These are phyloP conservation scores for Leccinum ponderosum DNA, from an alignment of 1,284 basidiomycete genomes.

Conservation along the genomic window DNA sequence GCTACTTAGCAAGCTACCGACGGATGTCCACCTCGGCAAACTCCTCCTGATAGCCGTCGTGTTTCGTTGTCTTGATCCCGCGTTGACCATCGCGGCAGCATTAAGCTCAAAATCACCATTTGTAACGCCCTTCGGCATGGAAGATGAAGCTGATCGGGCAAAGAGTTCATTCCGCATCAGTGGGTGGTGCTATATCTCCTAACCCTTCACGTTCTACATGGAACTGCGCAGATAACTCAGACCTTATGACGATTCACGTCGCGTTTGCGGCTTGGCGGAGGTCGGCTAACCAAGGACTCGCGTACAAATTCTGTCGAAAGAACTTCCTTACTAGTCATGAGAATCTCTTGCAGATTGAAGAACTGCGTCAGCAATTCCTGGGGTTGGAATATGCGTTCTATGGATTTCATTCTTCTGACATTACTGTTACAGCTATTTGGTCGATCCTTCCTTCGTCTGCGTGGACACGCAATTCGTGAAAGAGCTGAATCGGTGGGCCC, in stretches of 20 bases:
- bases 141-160: constrained; percentile 85
- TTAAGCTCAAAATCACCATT: constrained; percentile 95
- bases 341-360: constrained; percentile 96
- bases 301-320: constrained; percentile 77
- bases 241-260: constrained; percentile 93
- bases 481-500: constrained; percentile 67
- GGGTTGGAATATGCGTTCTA: constrained; percentile 44
- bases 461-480: constrained; percentile 67
- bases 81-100: constrained; percentile 92
- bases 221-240: constrained; percentile 74
- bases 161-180: constrained; percentile 81
- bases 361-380: constrained; percentile 92
- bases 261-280: constrained; percentile 89
- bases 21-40: constrained; percentile 96
- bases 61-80: constrained; percentile 92
- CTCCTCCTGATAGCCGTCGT: constrained; percentile 86
- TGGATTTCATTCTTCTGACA: constrained; percentile 6
- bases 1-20: constrained; percentile 89
- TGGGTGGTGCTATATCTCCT: constrained; percentile 35
- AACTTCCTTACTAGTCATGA: constrained; percentile 90
- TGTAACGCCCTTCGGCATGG: constrained; percentile 85
- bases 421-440: constrained; percentile 57
- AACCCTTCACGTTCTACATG: neutral
- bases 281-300: constrained; percentile 61
- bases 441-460: constrained; percentile 86